phyloP scores from a whole-genome alignment of 768 basidiomycete species.

The Coprinellus micaceus region DNA sequence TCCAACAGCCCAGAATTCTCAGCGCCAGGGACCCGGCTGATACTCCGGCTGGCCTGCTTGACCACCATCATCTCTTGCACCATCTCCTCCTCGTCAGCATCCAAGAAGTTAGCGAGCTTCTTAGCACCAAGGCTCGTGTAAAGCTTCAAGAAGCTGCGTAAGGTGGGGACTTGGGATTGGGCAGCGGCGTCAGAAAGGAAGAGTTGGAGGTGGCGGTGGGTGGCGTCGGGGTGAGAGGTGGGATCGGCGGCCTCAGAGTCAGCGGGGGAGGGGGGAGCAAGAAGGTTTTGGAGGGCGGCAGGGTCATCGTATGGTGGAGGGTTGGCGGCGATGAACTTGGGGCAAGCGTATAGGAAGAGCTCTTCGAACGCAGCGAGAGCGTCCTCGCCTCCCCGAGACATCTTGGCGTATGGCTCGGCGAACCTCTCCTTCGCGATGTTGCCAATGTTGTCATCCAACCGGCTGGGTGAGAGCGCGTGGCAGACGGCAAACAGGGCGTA shows the following conservation, averaged over 20 bases:
- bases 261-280: conserved; percentile 33
- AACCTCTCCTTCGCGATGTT: conserved; percentile 90
- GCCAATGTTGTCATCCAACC: conserved; percentile 92
- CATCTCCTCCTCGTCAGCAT: conserved; percentile 89
- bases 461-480: conserved; percentile 86
- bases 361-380: conserved; percentile 82
- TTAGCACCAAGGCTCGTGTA: conserved; percentile 91
- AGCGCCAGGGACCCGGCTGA: conserved; percentile 60
- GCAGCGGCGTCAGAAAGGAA: conserved; percentile 82
- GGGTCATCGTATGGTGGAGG: conserved; percentile 90
- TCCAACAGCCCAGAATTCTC: conserved; percentile 63
- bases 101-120: conserved; percentile 90
- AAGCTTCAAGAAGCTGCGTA: conserved; percentile 89
- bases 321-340: conserved; percentile 94
- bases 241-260: conserved; percentile 28
- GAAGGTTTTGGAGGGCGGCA: conserved; percentile 49
- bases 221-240: conserved; percentile 57
- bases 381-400: conserved; percentile 77
- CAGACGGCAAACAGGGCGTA: conserved; percentile 94
- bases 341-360: conserved; percentile 91
- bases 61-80: conserved; percentile 96
- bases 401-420: conserved; percentile 85
- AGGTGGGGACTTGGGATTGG: conserved; percentile 73
- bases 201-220: conserved; percentile 77
- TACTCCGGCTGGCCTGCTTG: conserved; percentile 81